Evolutionary conservation across 306 rosid genomes (phyloP), one percentile per base, ranked within the genome.

Genomic region (Acmispon strigosus): DNA sequence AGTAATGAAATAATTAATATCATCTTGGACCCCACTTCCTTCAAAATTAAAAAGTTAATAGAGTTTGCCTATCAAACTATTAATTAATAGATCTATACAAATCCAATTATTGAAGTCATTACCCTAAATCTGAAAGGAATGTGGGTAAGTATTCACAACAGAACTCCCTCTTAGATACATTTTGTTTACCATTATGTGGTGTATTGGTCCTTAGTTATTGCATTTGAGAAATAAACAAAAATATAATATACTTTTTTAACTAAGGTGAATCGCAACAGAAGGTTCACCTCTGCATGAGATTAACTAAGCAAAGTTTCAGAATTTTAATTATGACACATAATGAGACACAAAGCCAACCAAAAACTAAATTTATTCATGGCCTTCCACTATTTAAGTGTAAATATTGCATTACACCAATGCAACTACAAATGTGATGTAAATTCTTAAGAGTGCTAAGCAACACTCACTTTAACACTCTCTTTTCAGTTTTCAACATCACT

Each of bases 371-470:
- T 12, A 39, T 20, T 16, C 18, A 57, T 36, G 18, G 44, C 16
- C 36, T 69, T 22, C 20, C 24, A 13, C 58, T 45, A 54, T 20
- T 68, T 36, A 62, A 62, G 68, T 57, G 60, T 68, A 56, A 66
- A 61, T 74, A 62, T 42, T 69, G 60, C 24, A 53, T 60, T 54
- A 43, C 60, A 69, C 72, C 14, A 64, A 44, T 39, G 64, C 79
- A 59, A 18, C 71, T 48, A 19, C 8, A 41, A 34, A 53, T 37
- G 57, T 66, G 51, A 58, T 49, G 53, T 47, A 56, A 66, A 44
- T 56, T 48, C 50, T 72, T 57, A 32, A 32, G 5, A 22, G 24
- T 22, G 24, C 24, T 22, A 22, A 22, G 24, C 24, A 22, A 22
- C 24, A 22, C 24, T 22, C 24, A 22, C 24, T 22, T 22, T 22